Base-by-base conservation (phyloP, 1,284 basidiomycete species). In the Irpex sp. region DNA sequence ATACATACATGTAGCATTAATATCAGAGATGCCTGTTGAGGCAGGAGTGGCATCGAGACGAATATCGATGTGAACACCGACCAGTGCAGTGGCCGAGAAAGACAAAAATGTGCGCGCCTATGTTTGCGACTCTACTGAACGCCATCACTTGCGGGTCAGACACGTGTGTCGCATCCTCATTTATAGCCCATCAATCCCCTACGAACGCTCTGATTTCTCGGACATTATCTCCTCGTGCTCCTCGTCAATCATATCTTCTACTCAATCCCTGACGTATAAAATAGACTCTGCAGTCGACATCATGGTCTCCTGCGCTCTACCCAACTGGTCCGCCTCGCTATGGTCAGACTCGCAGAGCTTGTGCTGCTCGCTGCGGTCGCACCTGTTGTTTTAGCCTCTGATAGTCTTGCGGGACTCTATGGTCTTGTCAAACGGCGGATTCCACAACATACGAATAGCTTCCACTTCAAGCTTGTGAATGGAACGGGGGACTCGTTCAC, bases 401-500 rank as follows among this genome's bases (percentile, higher is more conserved):
- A 11, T 9, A 8, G 51, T 26, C 51, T 52, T 3, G n/a, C 13
- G 17, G 74, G 73, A 17, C 63, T 73, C 21, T 67, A 71, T 49
- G 67, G 71, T n/a, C 65, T 75, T 9, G 70, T 69, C 11, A 66
- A 71, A 40, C 67, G 74, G 36, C 73, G 69, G 31, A 62, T 73
- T 3, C 72, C 74, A 19, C 61, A 62, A 31, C 74, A 75, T 60
- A 64, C 68, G 13, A 58, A 71, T 49, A 63, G 66, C 31, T 75
- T 75, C 64, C 68, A 70, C 1, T 75, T 75, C 67, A 52, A 62
- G 11, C 59, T 70, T n/a, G 62, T 68, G 3, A 60, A 67, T 15
- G 73, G 72, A 7, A 63, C 65, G 9, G 60, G 67, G 1, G 74
- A 75, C 61, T 62, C 69, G 19, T 74, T 73, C 66, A 60, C 65